Percentiles rank a stretch among this genome's conserved stretches.
phyloP scores from a whole-genome alignment of 768 basidiomycete genomes.

The Strobilomyces confusus region DNA sequence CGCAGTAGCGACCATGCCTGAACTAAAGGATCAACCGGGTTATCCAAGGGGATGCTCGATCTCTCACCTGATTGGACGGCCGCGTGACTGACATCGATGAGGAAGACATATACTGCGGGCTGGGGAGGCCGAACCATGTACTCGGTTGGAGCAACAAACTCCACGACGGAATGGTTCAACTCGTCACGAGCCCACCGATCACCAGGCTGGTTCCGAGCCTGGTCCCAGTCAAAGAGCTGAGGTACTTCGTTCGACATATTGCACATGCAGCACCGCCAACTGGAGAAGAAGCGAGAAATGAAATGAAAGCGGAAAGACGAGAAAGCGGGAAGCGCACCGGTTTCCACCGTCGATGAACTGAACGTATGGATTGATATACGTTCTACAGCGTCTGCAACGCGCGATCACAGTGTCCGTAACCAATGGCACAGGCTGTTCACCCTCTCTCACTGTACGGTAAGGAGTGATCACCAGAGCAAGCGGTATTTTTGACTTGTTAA shows the following conservation, averaged over 20 bases:
- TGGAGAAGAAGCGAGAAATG: constrained; percentile 22
- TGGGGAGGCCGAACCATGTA: constrained; percentile 99
- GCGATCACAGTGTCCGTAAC: constrained; percentile 94
- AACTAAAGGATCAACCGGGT: neutral
- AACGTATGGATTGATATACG: constrained; percentile 97
- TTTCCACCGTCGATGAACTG: constrained; percentile 98
- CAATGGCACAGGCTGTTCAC: constrained; percentile 81
- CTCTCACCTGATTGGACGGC: constrained; percentile 82
- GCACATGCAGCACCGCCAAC: constrained; percentile 99
- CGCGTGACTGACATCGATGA: constrained; percentile 92
- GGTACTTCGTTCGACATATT: constrained; percentile 98
- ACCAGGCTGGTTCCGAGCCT: constrained; percentile 86
- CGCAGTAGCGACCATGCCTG: constrained; percentile 98
- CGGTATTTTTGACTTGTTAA: constrained; percentile 88
- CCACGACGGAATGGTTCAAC: constrained; percentile 90
- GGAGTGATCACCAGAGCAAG: constrained; percentile 87
- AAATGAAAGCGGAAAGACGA: neutral
- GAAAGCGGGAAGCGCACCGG: constrained; percentile 45
- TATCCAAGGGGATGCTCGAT: neutral
- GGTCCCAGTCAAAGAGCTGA: constrained; percentile 98
- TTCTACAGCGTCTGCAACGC: constrained; percentile 90
- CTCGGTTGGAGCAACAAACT: constrained; percentile 96
- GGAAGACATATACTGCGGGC: constrained; percentile 93
- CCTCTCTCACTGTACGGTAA: constrained; percentile 81
- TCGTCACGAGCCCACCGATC: constrained; percentile 94